A percentile compares a stretch with the other conserved stretches of the same genome.
Evolutionary conservation across 2,329 filamentous ascomycete species (phyloP).

Genomic region (Dactylonectria estremocensis): DNA sequence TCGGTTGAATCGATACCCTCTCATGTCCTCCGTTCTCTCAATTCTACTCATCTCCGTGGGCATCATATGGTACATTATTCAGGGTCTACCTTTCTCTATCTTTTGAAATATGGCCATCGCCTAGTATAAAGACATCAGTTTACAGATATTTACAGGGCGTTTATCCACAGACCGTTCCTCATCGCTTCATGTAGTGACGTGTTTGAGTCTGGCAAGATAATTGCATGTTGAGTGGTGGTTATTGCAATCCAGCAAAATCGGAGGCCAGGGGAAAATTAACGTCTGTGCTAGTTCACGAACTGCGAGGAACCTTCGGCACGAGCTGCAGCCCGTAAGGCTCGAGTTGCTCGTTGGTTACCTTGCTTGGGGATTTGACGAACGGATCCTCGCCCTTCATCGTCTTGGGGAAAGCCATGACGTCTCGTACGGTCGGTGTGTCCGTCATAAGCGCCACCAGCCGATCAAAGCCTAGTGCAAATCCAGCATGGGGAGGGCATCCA

Average conservation of each 20-base stretch:
- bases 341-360: conserved; percentile 72
- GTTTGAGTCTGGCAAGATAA: background rate
- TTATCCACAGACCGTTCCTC: background rate
- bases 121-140: conserved; percentile 24
- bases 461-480: conserved; percentile 94
- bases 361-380: conserved; percentile 83
- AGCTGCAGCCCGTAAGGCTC: conserved; percentile 63
- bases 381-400: conserved; percentile 90
- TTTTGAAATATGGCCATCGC: conserved; percentile 17
- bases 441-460: conserved; percentile 86
- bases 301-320: background rate
- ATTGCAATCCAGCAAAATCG: background rate
- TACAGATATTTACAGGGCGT: conserved; percentile 33
- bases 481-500: conserved; percentile 95
- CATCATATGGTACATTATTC: background rate
- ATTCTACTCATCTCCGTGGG: background rate
- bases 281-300: background rate
- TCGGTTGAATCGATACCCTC: background rate
- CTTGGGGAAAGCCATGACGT: conserved; percentile 98
- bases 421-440: conserved; percentile 82
- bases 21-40: background rate
- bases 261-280: background rate
- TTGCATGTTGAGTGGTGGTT: conserved; percentile 26
- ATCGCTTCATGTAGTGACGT: background rate
- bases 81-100: conserved; percentile 19